phyloP scores from a whole-genome alignment of 2,329 filamentous ascomycete species.

The Diaporthe nobilis region DNA sequence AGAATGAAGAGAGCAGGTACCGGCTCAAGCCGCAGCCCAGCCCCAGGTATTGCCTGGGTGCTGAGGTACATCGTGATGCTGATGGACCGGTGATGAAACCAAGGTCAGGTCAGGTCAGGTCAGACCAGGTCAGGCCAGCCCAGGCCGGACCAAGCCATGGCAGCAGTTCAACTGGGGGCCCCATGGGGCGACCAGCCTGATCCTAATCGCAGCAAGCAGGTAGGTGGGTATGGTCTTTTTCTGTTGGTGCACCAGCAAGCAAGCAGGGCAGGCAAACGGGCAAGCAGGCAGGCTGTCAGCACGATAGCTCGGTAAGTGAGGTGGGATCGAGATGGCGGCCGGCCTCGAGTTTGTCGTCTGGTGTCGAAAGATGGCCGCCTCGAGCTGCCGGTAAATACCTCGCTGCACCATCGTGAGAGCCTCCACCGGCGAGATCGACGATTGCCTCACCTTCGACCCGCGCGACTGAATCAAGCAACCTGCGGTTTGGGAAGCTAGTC shows the following conservation, averaged over 20 bases:
- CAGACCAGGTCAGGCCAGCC: background rate
- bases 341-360: background rate
- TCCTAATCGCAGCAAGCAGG: background rate
- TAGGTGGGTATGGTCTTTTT: background rate
- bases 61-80: conserved; percentile 10
- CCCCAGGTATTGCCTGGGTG: background rate
- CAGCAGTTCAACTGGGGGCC: conserved; percentile 10
- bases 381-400: background rate
- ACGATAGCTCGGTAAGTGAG: conserved; percentile 4
- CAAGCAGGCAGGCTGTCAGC: background rate
- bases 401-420: conserved; percentile 13
- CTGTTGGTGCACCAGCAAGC: background rate
- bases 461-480: conserved; percentile 6
- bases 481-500: background rate
- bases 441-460: background rate
- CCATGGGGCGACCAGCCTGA: conserved; percentile 3
- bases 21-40: background rate
- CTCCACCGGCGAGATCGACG: conserved; percentile 11
- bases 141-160: background rate
- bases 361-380: background rate
- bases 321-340: conserved; percentile 25
- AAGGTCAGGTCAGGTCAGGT: conserved; percentile 22
- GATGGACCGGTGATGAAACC: conserved; percentile 12
- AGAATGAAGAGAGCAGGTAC: background rate
- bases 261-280: background rate